These are phyloP conservation scores for Diutina scorzettiae DNA, from an alignment of 1,139 yeast species.

Conservation along the genomic window DNA sequence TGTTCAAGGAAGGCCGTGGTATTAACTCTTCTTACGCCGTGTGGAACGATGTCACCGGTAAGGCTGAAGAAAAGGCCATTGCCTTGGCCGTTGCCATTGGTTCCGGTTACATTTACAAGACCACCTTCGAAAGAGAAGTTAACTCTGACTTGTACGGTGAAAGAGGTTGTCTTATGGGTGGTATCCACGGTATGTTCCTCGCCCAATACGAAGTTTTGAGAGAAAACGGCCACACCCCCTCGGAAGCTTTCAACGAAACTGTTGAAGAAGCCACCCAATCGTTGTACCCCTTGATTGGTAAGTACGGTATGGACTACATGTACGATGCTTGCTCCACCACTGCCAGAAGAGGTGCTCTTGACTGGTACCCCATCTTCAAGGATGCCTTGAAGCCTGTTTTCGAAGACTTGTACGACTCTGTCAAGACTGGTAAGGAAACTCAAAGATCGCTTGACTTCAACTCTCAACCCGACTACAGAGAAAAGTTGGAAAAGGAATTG, in stretches of 20 bases:
- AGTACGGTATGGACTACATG: conserved; percentile 99
- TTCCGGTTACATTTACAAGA: conserved; percentile 98
- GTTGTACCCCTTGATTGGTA: conserved; percentile 95
- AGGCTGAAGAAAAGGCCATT: conserved; percentile 98
- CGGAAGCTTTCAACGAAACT: conserved; percentile 99
- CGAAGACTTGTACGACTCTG: conserved; percentile 89
- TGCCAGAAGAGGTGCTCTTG: conserved; percentile 99
- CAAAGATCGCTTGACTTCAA: conserved; percentile 96
- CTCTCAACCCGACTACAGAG: conserved; percentile 97
- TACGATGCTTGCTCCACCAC: conserved; percentile 99
- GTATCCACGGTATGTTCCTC: conserved; percentile 99
- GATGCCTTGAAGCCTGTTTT: conserved; percentile 98
- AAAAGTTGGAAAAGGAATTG: conserved; percentile 87
- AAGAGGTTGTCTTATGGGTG: conserved; percentile 99
- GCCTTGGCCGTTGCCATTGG: conserved; percentile 99
- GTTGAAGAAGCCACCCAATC: conserved; percentile 99
- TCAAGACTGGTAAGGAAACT: conserved; percentile 94
- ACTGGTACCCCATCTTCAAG: conserved; percentile 99
- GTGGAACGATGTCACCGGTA: conserved; percentile 98
- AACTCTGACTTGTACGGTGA: conserved; percentile 99
- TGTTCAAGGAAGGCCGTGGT: conserved; percentile 99
- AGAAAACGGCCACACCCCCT: conserved; percentile 99
- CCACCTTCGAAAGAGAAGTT: conserved; percentile 98
- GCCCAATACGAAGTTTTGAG: conserved; percentile 99
- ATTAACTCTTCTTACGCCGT: conserved; percentile 98